Conservation (phyloP, 192 early-diverging fungal genomes). For the Pilobolus umbonatus region DNA sequence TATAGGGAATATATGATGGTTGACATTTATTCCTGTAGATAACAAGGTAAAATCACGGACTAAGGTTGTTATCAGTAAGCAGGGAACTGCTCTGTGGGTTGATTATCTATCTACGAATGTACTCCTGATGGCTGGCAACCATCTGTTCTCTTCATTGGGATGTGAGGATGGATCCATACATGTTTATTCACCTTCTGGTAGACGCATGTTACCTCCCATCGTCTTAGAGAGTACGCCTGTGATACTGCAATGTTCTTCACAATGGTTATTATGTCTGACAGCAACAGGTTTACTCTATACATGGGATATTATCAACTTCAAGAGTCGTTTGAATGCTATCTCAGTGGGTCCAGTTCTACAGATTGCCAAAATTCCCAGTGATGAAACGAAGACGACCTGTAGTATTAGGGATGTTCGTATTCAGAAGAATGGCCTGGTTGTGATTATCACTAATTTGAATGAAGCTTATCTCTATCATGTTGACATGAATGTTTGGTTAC, state of each 20-base stretch:
- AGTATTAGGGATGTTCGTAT: slow-evolving; percentile 54
- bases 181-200: slow-evolving; percentile 63
- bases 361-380: slow-evolving; percentile 31
- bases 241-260: slow-evolving; percentile 48
- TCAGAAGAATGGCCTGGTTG: slow-evolving; percentile 56
- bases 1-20: not conserved
- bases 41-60: slow-evolving; percentile 27
- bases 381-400: slow-evolving; percentile 28
- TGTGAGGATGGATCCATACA: slow-evolving; percentile 65
- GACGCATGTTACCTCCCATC: slow-evolving; percentile 66
- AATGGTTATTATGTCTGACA: slow-evolving; percentile 64
- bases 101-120: slow-evolving; percentile 55
- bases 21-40: not conserved
- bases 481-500: slow-evolving; percentile 62
- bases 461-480: slow-evolving; percentile 64
- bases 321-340: slow-evolving; percentile 44
- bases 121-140: slow-evolving; percentile 57
- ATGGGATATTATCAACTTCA: slow-evolving; percentile 63
- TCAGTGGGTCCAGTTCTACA: slow-evolving; percentile 63
- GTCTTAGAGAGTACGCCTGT: slow-evolving; percentile 58
- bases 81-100: slow-evolving; percentile 49
- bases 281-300: slow-evolving; percentile 56
- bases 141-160: slow-evolving; percentile 51
- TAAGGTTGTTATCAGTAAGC: slow-evolving; percentile 12
- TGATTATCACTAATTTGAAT: slow-evolving; percentile 57